Base-by-base conservation (phyloP, 305 asterid genomes). In the Nicotiana rustica region DNA sequence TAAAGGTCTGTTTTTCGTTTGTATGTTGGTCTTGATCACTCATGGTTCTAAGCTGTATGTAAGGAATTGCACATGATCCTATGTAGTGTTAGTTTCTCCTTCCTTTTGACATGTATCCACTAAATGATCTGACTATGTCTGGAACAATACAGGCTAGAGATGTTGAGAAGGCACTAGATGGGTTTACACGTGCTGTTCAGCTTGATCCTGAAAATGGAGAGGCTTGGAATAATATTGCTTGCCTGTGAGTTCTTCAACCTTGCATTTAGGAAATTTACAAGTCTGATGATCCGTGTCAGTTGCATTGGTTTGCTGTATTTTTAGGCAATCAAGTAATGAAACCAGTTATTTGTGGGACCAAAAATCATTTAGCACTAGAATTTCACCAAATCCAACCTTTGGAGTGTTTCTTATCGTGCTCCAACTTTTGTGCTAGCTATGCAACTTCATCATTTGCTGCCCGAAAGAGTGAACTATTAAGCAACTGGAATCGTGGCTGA, bases 171-270 rank as follows among this genome's bases (percentile, higher is more conserved):
- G 99, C 99, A 67, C 81, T 95, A 81, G 98, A 96, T 88, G 97
- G 93, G 67, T 96, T 96, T 84, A 93, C 98, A 4, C 96, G 90
- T 60, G 92, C 98, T 14, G 97, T 96, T 81, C 98, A 96, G 86
- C 93, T 93, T 66, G 99, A 96, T 85, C 99, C 99, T 65, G 99
- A 96, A 80, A 93, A 95, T 84, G 98, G 98, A 64, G 98, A 96
- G 88, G 98, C 99, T 79, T 96, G 99, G 99, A 96, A 96, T 86
- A 96, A 96, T 78, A 89, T 96, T 71, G 98, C 98, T 81, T 96
- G 98, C 84, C 84, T 96, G 81, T 85, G 78, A 52, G 85, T 85
- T 82, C 56, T 82, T 76, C 81, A 4, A 60, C 73, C 18, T 57
- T 44, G 41, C 38, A 15, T 47, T 61, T 73, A 67, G 67, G 47